Evolutionary conservation across 139 green algal species (phyloP), one percentile per base, ranked within the genome.

Genomic region (Volvox africanus): DNA sequence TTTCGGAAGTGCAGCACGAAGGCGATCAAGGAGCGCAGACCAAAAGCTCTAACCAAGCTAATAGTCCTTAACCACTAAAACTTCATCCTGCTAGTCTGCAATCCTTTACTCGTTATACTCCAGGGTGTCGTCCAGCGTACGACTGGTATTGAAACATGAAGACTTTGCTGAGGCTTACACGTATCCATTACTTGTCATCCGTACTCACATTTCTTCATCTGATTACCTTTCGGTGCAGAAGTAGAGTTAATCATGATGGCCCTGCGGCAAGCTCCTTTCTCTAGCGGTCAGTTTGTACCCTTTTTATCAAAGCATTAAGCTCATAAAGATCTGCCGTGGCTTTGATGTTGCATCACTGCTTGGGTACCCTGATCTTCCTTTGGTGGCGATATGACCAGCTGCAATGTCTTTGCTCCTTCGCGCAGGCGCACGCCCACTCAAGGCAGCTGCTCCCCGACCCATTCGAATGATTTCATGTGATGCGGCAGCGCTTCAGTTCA

Each of bases 401-500:
- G 44, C 44, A 55, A 55, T 9, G n/a, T 55, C 44, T 55, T 55
- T 55, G 44, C 44, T 33, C 78, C 24, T 65, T 84, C 65, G 37
- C 37, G 81, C 81, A 83, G 71, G 86, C 37, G 50, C 86, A 14
- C 86, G 71, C 18, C 73, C 86, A 1, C 61, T 83, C 19, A 28
- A 83, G 71, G 50, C 73, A 5, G 73, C n/a, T 21, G 80, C 80
- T 24, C 44, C 28, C 3, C 88, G 88, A 12, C 79, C 44, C 0
- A 17, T 88, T 28, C 80, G 78, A 9, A 61, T 61, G 2, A 62
- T 92, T 3, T 11, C 85, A 21, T 93, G 88, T 76, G 81, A 93
- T 24, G 92, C 90, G 24, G 93, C 93, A 1, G 61, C 68, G 18
- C 92, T 99, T 67, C 96, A 99, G 95, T 99, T 99, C 93, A 97